A percentile compares a stretch with the other conserved stretches of the same genome.
phyloP scores from a whole-genome alignment of 768 basidiomycete genomes.

The Boletus subparvulus region DNA sequence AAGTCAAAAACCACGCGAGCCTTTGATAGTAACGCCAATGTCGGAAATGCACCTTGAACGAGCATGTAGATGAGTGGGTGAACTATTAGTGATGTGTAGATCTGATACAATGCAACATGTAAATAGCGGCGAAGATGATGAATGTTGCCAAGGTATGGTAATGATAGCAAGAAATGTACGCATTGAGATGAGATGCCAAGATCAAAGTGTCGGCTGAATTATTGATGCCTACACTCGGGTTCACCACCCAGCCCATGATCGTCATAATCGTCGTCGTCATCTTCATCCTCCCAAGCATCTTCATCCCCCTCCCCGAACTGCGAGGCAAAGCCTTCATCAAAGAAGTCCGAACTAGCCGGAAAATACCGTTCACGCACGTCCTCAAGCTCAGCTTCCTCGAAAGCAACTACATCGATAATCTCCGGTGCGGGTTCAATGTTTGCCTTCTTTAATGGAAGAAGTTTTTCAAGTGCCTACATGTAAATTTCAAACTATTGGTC shows the following conservation, averaged over 20 bases:
- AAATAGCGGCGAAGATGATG: conserved; percentile 25
- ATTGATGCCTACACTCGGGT: conserved; percentile 65
- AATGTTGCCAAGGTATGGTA: conserved; percentile 17
- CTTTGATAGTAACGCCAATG: conserved; percentile 56
- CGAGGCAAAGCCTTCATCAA: conserved; percentile 65
- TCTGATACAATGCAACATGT: conserved; percentile 29
- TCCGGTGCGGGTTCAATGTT: conserved; percentile 72
- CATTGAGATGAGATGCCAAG: conserved; percentile 8
- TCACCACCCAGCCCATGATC: conserved; percentile 39
- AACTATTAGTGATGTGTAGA: conserved; percentile 23
- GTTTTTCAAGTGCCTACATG: conserved; percentile 56
- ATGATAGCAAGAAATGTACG: conserved; percentile 9
- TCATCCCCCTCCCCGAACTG: conserved; percentile 77
- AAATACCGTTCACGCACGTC: conserved; percentile 83
- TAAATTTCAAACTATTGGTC: conserved; percentile 3
- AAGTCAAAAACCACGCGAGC: conserved; percentile 70
- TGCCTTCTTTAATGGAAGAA: conserved; percentile 76
- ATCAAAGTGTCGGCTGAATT: conserved; percentile 18
- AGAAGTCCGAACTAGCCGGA: conserved; percentile 71
- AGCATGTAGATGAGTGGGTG: conserved; percentile 1
- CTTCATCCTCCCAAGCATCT: conserved; percentile 69
- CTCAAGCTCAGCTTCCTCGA: conserved; percentile 74
- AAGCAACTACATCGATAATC: conserved; percentile 66
- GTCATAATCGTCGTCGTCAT: conserved; percentile 59
- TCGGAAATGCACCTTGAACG: conserved; percentile 45